These are phyloP conservation scores for Ceratocystis huliohia DNA, from an alignment of 2,329 filamentous ascomycete genomes.

Conservation along the genomic window DNA sequence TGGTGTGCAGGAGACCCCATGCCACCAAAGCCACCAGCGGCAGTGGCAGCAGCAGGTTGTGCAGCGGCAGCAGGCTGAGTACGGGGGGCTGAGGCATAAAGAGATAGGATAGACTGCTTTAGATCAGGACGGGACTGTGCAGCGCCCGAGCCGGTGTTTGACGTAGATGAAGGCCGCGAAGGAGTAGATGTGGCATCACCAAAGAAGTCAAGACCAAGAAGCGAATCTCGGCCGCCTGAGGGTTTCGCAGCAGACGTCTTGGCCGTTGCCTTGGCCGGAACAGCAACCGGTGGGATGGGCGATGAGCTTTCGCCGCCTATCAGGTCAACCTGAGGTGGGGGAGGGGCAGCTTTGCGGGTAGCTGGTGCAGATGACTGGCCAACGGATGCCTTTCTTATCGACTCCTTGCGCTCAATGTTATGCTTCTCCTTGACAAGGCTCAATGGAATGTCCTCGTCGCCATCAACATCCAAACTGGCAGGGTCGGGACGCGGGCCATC, in stretches of 20 bases:
- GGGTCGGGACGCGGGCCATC: constrained; percentile 90
- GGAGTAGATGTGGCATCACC: constrained; percentile 56
- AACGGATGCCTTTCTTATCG: constrained; percentile 47
- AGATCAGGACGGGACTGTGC: constrained; percentile 75
- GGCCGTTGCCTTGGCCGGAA: constrained; percentile 33
- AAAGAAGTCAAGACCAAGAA: constrained; percentile 86
- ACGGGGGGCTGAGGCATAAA: constrained; percentile 76
- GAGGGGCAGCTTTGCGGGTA: constrained; percentile 11
- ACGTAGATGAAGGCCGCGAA: constrained; percentile 63
- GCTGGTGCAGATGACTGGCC: constrained; percentile 32
- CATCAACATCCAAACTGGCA: constrained; percentile 63
- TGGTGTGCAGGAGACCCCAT: constrained; percentile 49
- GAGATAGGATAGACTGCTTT: constrained; percentile 91
- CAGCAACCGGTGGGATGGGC: constrained; percentile 35
- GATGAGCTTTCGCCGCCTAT: constrained; percentile 65
- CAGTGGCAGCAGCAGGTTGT: constrained; percentile 41
- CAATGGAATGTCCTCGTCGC: constrained; percentile 63
- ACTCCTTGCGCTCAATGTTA: constrained; percentile 46
- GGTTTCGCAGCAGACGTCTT: constrained; percentile 51
- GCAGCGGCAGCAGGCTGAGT: constrained; percentile 38
- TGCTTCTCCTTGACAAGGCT: constrained; percentile 56
- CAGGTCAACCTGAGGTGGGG: constrained; percentile 51
- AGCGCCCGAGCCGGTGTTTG: constrained; percentile 46
- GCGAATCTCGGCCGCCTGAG: constrained; percentile 70
- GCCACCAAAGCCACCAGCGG: constrained; percentile 52